Evolutionary conservation across 208 protist genomes (phyloP).

Genomic region (Acanthamoeba comandoni): DNA sequence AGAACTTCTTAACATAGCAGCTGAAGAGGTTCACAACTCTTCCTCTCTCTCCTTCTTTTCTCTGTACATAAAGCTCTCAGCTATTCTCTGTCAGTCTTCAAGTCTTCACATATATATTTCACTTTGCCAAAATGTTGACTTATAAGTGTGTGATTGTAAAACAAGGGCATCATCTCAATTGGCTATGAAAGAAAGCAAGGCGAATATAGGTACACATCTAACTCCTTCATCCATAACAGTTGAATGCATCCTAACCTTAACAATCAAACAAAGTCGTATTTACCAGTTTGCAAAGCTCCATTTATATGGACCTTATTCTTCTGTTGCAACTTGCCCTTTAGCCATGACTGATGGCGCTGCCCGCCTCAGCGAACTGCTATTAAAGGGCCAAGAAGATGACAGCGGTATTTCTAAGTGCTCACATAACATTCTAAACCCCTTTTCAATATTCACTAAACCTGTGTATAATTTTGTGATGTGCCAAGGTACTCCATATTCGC

Average conservation of each 20-base stretch:
- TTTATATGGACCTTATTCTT: constrained; percentile 72
- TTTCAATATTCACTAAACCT: too few species aligned
- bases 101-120: too few species aligned
- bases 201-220: constrained; percentile 38
- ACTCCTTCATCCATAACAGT: neutral
- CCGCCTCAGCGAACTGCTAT: constrained; percentile 64
- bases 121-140: neutral
- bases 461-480: too few species aligned
- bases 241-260: too few species aligned
- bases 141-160: neutral
- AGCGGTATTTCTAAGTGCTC: neutral
- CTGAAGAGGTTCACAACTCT: constrained; percentile 46
- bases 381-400: constrained; percentile 19
- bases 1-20: constrained; percentile 68
- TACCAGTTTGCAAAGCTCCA: constrained; percentile 80
- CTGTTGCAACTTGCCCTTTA: constrained; percentile 77
- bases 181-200: constrained; percentile 64
- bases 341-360: constrained; percentile 82
- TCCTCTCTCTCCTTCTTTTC: neutral
- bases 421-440: too few species aligned
- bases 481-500: neutral
- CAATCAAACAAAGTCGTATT: constrained; percentile 16
- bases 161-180: constrained; percentile 69
- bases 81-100: too few species aligned
- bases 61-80: neutral